Evolutionary conservation across 177 flowering plant species (phyloP).

Genomic region (Vitis hybrid): DNA sequence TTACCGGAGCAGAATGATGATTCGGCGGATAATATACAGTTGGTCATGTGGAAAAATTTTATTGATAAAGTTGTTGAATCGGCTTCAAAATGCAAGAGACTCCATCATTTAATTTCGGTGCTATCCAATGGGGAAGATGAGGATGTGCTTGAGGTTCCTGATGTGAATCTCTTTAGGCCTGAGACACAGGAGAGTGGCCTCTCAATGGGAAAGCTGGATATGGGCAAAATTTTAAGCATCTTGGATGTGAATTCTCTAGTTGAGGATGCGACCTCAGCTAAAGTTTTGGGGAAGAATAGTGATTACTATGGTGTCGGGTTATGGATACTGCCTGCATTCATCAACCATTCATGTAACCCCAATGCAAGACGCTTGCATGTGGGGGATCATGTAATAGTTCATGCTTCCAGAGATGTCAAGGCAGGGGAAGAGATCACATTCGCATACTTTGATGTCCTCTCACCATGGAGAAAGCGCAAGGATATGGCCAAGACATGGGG

Average conservation of each 20-base stretch:
- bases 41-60: slow-evolving; percentile 93
- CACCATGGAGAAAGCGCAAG: slow-evolving; percentile 44
- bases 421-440: slow-evolving; percentile 90
- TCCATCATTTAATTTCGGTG: slow-evolving; percentile 34
- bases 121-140: slow-evolving; percentile 64
- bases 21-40: slow-evolving; percentile 41
- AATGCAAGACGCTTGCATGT: slow-evolving; percentile 77
- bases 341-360: slow-evolving; percentile 85
- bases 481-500: slow-evolving; percentile 74
- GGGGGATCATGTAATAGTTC: slow-evolving; percentile 64
- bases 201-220: slow-evolving; percentile 26
- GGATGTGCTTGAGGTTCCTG: slow-evolving; percentile 58
- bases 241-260: slow-evolving; percentile 84
- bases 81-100: slow-evolving; percentile 36
- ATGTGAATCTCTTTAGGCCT: slow-evolving; percentile 57
- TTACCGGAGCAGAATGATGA: slow-evolving; percentile 40
- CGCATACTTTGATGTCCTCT: slow-evolving; percentile 70
- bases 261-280: slow-evolving; percentile 60
- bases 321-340: slow-evolving; percentile 76
- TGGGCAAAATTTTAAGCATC: slow-evolving; percentile 45
- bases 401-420: slow-evolving; percentile 75
- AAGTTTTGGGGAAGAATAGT: slow-evolving; percentile 64
- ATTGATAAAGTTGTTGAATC: slow-evolving; percentile 52
- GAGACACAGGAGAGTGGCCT: slow-evolving; percentile 27
- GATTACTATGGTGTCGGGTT: slow-evolving; percentile 75